Base-by-base conservation (phyloP, 345 rosid genomes). In the Orychophragmus violaceus region DNA sequence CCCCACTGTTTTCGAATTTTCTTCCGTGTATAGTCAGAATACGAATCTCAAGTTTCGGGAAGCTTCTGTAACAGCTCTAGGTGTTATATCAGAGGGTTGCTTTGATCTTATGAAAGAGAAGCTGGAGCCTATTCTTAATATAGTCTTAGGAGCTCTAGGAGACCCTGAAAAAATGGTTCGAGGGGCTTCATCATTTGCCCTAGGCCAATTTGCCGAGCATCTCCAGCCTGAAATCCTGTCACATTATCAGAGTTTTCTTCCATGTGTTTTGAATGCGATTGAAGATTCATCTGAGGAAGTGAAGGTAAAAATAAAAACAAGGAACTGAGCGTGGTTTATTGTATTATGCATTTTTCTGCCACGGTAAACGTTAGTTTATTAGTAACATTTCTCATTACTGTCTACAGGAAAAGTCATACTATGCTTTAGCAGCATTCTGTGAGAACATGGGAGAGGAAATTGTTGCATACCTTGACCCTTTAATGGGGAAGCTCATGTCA, bases 391-490 rank as follows among this genome's bases (percentile, higher is more conserved):
- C 25, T 65, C 13, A 8, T 41, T 39, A 28, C 66, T 69, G 49
- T 37, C 57, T 57, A 45, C 78, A 95, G 99, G 99, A 95, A 62
- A 95, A 95, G 74, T 95, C 99, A 33, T 91, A 89, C 75, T 95
- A 91, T 70, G 99, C 99, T 54, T 79, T 95, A 83, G 99, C 99
- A 59, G 95, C 97, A 48, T 95, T 91, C 66, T 95, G 99, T 81
- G 99, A 95, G 83, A 75, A 95, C 78, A 95, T 95, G 99, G 97
- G 95, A 33, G 88, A 79, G 72, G 99, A 95, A 72, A 95, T 95
- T 73, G 90, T 86, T 75, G 84, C 93, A 18, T 91, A 77, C 70
- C 95, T 95, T 69, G 99, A 89, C 71, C 87, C 86, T 77, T 77
- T 95, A 73, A 95, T 89, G 99, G 85, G 78, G 75, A 91, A 86